phyloP scores from a whole-genome alignment of 495 filamentous ascomycete species.

The Collariella sp. region DNA sequence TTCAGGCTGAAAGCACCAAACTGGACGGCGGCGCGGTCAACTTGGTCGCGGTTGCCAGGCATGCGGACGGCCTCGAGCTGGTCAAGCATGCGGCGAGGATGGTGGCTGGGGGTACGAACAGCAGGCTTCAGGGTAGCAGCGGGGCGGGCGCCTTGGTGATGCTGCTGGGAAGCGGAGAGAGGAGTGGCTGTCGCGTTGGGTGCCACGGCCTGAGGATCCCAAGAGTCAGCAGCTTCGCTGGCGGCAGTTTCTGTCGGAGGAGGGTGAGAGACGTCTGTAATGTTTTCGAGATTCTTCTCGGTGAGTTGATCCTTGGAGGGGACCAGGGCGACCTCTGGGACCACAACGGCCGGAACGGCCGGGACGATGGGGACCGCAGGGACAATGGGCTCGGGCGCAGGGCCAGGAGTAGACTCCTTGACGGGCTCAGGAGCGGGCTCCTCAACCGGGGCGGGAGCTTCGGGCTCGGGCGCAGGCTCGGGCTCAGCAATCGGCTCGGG shows the following conservation, averaged over 20 bases:
- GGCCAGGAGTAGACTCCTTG: slow-evolving; percentile 19
- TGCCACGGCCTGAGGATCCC: slow-evolving; percentile 53
- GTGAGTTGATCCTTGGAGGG: slow-evolving; percentile 82
- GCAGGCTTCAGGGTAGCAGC: slow-evolving; percentile 67
- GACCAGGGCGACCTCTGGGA: slow-evolving; percentile 47
- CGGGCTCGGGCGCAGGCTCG: slow-evolving; percentile 32
- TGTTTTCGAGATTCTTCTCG: slow-evolving; percentile 80
- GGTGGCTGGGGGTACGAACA: slow-evolving; percentile 59
- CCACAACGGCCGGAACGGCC: slow-evolving; percentile 31
- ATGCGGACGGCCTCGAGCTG: slow-evolving; percentile 97
- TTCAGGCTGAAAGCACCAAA: slow-evolving; percentile 94
- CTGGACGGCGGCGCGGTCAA: slow-evolving; percentile 89
- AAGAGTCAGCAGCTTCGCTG: slow-evolving; percentile 81
- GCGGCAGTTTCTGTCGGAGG: slow-evolving; percentile 72
- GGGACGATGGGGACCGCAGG: slow-evolving; percentile 10
- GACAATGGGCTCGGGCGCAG: slow-evolving; percentile 6
- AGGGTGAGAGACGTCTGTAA: slow-evolving; percentile 69
- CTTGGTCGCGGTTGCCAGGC: slow-evolving; percentile 87
- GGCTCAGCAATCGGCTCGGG: slow-evolving; percentile 16
- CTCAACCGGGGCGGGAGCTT: slow-evolving; percentile 27
- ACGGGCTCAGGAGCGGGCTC: slow-evolving; percentile 24
- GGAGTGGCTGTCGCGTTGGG: slow-evolving; percentile 46
- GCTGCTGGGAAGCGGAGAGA: slow-evolving; percentile 46
- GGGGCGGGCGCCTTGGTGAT: slow-evolving; percentile 47
- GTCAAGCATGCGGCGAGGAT: slow-evolving; percentile 72